Percentiles rank a stretch among this genome's conserved stretches.
phyloP scores from a whole-genome alignment of 2,329 filamentous ascomycete genomes.

The Penicillium glabrum region DNA sequence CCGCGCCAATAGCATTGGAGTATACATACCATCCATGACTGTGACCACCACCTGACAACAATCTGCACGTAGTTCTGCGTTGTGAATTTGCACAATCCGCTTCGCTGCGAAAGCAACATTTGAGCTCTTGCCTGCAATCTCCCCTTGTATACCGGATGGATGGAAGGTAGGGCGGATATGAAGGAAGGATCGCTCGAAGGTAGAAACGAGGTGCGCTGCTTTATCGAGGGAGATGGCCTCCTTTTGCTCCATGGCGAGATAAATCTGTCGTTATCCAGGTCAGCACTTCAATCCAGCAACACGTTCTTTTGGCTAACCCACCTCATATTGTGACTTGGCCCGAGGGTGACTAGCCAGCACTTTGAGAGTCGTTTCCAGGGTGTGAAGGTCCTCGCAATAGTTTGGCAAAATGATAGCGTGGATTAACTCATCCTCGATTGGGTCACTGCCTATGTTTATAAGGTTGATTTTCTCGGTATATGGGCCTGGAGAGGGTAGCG shows the following conservation, averaged over 20 bases:
- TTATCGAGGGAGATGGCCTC: constrained; percentile 63
- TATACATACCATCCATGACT: constrained; percentile 66
- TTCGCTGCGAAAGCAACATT: constrained; percentile 69
- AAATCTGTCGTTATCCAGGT: constrained; percentile 53
- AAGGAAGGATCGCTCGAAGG: constrained; percentile 65
- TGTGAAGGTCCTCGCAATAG: constrained; percentile 72
- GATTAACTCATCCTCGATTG: constrained; percentile 52
- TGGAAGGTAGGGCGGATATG: constrained; percentile 68
- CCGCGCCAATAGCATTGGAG: not conserved
- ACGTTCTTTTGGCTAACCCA: constrained; percentile 43
- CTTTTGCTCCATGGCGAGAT: constrained; percentile 71
- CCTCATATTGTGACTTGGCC: constrained; percentile 66
- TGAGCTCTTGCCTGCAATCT: constrained; percentile 72
- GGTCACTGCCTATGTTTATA: constrained; percentile 52
- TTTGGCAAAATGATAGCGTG: constrained; percentile 71
- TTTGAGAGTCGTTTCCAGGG: constrained; percentile 65
- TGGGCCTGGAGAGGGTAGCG: not conserved
- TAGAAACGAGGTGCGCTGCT: constrained; percentile 60
- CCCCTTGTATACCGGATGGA: constrained; percentile 63
- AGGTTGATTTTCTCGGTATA: constrained; percentile 41
- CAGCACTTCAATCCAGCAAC: not conserved
- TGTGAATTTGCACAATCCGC: constrained; percentile 25
- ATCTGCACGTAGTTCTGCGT: constrained; percentile 18
- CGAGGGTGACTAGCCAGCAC: constrained; percentile 67
- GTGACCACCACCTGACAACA: constrained; percentile 66